Conservation (phyloP, 2,329 filamentous ascomycete genomes). For the Sphaceloma murrayae region DNA sequence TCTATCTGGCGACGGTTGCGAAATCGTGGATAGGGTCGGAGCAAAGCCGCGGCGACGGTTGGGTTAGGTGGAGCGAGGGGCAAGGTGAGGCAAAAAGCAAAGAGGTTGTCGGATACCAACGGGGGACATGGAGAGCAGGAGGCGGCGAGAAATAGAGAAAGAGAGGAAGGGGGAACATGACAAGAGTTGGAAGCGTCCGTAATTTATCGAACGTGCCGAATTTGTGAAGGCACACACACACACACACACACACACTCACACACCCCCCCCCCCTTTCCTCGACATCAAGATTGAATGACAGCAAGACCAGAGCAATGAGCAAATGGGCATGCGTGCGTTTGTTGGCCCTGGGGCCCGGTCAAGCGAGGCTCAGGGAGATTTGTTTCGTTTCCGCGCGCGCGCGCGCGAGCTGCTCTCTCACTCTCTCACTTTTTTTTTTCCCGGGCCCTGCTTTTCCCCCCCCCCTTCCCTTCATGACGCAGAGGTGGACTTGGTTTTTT, state of each 20-base stretch:
- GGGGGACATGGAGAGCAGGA: no score
- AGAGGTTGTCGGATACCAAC: no score
- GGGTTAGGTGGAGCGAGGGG: slow-evolving; percentile 9
- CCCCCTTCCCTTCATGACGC: slow-evolving; percentile 14
- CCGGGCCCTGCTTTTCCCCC: no score
- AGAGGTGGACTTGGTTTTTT: no score
- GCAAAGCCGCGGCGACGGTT: background rate
- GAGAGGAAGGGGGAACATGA: slow-evolving; percentile 2
- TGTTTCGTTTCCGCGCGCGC: slow-evolving; percentile 14
- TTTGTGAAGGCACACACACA: no score
- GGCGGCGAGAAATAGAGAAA: slow-evolving; percentile 10
- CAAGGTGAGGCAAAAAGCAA: background rate
- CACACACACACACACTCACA: no score
- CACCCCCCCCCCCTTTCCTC: slow-evolving; percentile 10
- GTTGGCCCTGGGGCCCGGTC: slow-evolving; percentile 7
- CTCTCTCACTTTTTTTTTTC: slow-evolving; percentile 14
- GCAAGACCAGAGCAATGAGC: slow-evolving; percentile 12
- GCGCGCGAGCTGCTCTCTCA: no score
- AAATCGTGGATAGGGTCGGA: slow-evolving; percentile 7
- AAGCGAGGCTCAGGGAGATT: slow-evolving; percentile 12
- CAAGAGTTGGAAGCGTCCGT: slow-evolving; percentile 2
- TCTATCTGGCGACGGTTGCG: no score
- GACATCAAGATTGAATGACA: slow-evolving; percentile 12
- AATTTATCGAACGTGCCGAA: slow-evolving; percentile 15
- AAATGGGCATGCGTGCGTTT: slow-evolving; percentile 10